phyloP scores from a whole-genome alignment of 805 yeast species.

The Candida pini region DNA sequence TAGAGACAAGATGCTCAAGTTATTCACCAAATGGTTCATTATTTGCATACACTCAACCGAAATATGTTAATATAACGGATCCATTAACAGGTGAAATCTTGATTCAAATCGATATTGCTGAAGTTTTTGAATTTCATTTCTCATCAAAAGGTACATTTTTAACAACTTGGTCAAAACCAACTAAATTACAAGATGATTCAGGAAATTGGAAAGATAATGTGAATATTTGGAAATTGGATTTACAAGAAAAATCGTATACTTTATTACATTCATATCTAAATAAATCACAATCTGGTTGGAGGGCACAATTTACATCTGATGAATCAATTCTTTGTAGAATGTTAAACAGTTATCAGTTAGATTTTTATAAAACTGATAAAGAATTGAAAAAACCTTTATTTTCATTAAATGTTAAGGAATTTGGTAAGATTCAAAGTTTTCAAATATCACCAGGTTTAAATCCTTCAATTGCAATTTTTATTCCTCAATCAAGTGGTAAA shows the following conservation, averaged over 20 bases:
- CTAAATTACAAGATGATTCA: conserved; percentile 52
- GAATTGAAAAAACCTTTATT: conserved; percentile 49
- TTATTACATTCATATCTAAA: conserved; percentile 53
- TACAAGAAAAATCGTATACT: conserved; percentile 9
- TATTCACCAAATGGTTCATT: conserved; percentile 65
- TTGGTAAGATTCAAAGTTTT: conserved; percentile 43
- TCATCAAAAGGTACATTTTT: conserved; percentile 84
- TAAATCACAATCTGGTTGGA: conserved; percentile 86
- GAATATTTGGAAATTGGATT: conserved; percentile 58
- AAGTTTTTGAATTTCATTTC: conserved; percentile 76
- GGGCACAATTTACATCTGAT: conserved; percentile 82
- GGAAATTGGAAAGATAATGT: conserved; percentile 80
- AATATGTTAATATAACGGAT: conserved; percentile 49
- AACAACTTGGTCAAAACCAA: conserved; percentile 87
- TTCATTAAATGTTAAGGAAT: conserved; percentile 51
- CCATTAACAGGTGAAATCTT: conserved; percentile 46
- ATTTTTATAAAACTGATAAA: conserved; percentile 51
- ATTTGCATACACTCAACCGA: conserved; percentile 71
- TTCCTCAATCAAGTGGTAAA: conserved; percentile 80
- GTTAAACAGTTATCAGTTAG: conserved; percentile 49
- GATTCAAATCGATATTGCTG: conserved; percentile 48
- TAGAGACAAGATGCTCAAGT: conserved; percentile 55
- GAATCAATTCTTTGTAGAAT: conserved; percentile 64
- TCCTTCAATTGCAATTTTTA: conserved; percentile 85
- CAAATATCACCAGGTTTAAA: conserved; percentile 81